phyloP scores from a whole-genome alignment of 2,329 filamentous ascomycete genomes.

The Xylariales sp. region DNA sequence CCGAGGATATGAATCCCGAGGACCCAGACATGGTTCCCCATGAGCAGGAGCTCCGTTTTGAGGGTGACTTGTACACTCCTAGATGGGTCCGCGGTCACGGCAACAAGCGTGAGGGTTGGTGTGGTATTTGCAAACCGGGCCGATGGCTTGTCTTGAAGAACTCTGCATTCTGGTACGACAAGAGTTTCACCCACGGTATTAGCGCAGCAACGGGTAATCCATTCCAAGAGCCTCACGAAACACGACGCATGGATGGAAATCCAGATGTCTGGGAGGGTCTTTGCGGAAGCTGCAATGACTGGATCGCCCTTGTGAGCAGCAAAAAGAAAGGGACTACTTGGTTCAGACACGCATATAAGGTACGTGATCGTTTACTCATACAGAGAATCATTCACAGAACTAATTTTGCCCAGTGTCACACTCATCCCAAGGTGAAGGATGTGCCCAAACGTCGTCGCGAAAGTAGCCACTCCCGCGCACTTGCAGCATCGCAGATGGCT shows the following conservation, averaged over 20 bases:
- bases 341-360: slow-evolving; percentile 88
- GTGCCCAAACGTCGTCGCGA: slow-evolving; percentile 64
- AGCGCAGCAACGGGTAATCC: slow-evolving; percentile 74
- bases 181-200: slow-evolving; percentile 84
- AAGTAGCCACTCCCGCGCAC: slow-evolving; percentile 45
- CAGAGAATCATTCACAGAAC: slow-evolving; percentile 8
- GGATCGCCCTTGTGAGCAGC: slow-evolving; percentile 76
- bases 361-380: slow-evolving; percentile 25
- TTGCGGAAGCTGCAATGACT: slow-evolving; percentile 74
- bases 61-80: slow-evolving; percentile 78
- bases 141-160: slow-evolving; percentile 87
- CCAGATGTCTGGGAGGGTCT: slow-evolving; percentile 78
- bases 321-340: slow-evolving; percentile 93
- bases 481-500: slow-evolving; percentile 36
- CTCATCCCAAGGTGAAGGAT: slow-evolving; percentile 68
- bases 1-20: slow-evolving; percentile 75
- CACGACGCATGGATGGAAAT: slow-evolving; percentile 72
- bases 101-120: slow-evolving; percentile 87
- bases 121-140: slow-evolving; percentile 80
- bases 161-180: slow-evolving; percentile 90
- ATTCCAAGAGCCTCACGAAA: slow-evolving; percentile 74
- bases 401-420: slow-evolving; percentile 53
- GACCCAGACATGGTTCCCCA: slow-evolving; percentile 73
- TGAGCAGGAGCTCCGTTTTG: slow-evolving; percentile 75
- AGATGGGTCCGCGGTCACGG: slow-evolving; percentile 81